phyloP scores from a whole-genome alignment of 2,329 filamentous ascomycete genomes.

The Fusarium sororula region DNA sequence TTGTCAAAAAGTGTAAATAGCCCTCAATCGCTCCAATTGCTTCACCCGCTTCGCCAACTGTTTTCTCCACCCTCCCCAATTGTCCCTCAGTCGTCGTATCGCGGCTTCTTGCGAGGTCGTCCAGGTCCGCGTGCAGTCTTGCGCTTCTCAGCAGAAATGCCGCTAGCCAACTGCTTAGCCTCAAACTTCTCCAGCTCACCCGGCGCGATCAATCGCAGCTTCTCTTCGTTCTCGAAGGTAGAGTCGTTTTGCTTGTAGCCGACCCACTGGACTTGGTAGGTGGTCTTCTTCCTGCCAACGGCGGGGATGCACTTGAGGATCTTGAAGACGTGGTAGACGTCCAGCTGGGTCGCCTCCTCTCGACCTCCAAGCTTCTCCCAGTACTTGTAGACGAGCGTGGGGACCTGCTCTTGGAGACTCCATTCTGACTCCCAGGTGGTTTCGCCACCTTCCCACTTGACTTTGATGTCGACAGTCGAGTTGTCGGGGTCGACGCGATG shows the following conservation, averaged over 20 bases:
- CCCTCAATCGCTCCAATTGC: background rate
- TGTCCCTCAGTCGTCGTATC: background rate
- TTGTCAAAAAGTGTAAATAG: background rate
- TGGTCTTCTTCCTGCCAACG: slow-evolving; percentile 28
- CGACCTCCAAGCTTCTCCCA: slow-evolving; percentile 40
- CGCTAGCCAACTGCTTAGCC: slow-evolving; percentile 32
- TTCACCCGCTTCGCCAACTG: background rate
- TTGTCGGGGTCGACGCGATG: slow-evolving; percentile 37
- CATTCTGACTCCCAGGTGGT: slow-evolving; percentile 41
- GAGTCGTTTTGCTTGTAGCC: slow-evolving; percentile 38
- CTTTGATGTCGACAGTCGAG: slow-evolving; percentile 39
- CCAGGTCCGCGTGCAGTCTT: slow-evolving; percentile 33
- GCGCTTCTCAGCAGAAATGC: slow-evolving; percentile 34
- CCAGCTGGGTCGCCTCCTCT: slow-evolving; percentile 36
- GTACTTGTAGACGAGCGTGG: slow-evolving; percentile 40
- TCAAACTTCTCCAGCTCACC: slow-evolving; percentile 39
- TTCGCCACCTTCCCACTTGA: slow-evolving; percentile 39
- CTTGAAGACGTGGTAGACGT: slow-evolving; percentile 40
- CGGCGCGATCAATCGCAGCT: slow-evolving; percentile 37
- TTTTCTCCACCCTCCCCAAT: background rate
- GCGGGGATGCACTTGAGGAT: slow-evolving; percentile 36
- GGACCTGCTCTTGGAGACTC: slow-evolving; percentile 41
- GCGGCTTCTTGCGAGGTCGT: slow-evolving; percentile 40
- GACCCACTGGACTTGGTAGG: slow-evolving; percentile 42
- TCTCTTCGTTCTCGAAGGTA: slow-evolving; percentile 37